Evolutionary conservation across 1,284 basidiomycete genomes (phyloP).

Genomic region (Cryptococcus floricola): DNA sequence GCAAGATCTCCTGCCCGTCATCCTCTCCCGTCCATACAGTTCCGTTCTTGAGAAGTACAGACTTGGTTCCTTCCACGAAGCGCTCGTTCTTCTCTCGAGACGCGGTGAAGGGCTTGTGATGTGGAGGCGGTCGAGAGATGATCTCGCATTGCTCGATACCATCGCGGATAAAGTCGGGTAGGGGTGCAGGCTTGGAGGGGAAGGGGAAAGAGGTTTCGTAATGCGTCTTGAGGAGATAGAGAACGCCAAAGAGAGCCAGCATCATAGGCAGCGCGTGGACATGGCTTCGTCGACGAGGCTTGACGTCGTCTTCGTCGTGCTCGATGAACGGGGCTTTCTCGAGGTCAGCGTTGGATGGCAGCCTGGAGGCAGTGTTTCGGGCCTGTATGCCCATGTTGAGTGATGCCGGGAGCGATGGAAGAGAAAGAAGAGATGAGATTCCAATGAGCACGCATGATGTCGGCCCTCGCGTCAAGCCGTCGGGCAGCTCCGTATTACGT

Average conservation of each 20-base stretch:
- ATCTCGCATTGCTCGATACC: conserved; percentile 43
- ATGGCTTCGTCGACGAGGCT: neutral
- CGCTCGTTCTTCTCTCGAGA: conserved; percentile 63
- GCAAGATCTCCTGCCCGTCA: conserved; percentile 59
- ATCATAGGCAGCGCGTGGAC: neutral
- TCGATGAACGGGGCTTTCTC: conserved; percentile 11
- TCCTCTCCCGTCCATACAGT: conserved; percentile 73
- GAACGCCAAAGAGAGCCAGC: neutral
- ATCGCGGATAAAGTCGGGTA: conserved; percentile 30
- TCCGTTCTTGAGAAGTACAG: conserved; percentile 70
- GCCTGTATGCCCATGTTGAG: conserved; percentile 10
- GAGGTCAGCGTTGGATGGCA: neutral
- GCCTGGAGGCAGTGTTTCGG: conserved; percentile 1
- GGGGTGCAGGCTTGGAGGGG: conserved; percentile 11
- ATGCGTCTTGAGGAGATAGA: neutral
- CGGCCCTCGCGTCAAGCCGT: no score
- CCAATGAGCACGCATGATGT: no score
- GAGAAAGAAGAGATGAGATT: no score
- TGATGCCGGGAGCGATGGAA: neutral
- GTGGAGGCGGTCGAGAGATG: conserved; percentile 27
- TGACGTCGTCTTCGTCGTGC: neutral
- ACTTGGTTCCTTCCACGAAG: conserved; percentile 61
- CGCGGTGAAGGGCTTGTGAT: conserved; percentile 48
- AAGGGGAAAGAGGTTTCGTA: conserved; percentile 24
- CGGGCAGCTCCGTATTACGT: no score